These are phyloP conservation scores for Phalaenopsis equestris DNA, from an alignment of 106 monocot species.

Conservation along the genomic window DNA sequence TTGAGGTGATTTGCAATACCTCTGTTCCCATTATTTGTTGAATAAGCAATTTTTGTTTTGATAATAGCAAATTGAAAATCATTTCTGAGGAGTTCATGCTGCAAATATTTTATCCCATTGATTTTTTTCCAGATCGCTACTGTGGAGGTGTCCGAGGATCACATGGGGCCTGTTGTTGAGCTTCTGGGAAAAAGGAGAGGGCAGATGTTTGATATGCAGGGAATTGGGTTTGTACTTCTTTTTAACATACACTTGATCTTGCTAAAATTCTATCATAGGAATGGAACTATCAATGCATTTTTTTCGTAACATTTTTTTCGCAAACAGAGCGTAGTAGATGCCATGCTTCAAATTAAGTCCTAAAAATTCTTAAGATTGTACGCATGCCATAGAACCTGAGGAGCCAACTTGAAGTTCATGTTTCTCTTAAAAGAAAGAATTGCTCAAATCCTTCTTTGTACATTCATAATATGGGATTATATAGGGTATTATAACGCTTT, in stretches of 20 bases:
- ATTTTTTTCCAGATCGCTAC: constrained; percentile 73
- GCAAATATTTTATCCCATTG: neutral
- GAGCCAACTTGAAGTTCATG: neutral
- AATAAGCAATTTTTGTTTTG: neutral
- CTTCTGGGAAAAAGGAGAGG: constrained; percentile 95
- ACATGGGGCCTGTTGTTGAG: constrained; percentile 92
- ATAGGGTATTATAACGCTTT: no score
- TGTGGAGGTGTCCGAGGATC: constrained; percentile 80
- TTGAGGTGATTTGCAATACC: constrained; percentile 53
- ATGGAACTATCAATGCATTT: neutral
- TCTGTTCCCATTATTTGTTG: neutral
- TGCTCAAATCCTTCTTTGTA: no score
- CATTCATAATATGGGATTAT: no score
- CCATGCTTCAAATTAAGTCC: neutral
- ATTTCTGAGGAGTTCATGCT: neutral
- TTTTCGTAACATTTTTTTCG: neutral
- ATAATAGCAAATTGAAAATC: neutral
- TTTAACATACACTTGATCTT: neutral
- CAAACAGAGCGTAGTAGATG: neutral
- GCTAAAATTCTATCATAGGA: neutral
- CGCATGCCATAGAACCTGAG: no score
- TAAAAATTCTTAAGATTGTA: no score
- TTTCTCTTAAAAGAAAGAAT: neutral
- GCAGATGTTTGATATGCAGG: constrained; percentile 96
- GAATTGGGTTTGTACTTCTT: constrained; percentile 41